Evolutionary conservation across 1,139 yeast species (phyloP), one percentile per base, ranked within the genome.

Genomic region (Saccharomyces uvarum): DNA sequence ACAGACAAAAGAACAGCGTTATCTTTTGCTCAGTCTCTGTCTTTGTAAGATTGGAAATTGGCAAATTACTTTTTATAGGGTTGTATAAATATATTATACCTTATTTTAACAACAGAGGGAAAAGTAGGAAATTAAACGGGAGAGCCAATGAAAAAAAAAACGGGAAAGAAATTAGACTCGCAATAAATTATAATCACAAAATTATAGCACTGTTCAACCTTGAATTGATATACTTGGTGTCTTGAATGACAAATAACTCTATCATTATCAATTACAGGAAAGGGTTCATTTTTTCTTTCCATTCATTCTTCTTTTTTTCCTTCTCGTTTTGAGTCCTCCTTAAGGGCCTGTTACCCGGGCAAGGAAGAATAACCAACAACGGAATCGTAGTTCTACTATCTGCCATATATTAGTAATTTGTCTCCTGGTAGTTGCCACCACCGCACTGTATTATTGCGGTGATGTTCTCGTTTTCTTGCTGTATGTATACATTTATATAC

Each of bases 401-500:
- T 19, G 21, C 4, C 19, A 11, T 38, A 16, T 38, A 5, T 16
- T 11, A 11, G 26, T 19, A 38, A 16, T 33, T 14, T 33, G 8
- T 16, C 3, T 33, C 11, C 4, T 38, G 19, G 24, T 19, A 19
- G 52, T 42, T n/a, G 42, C 48, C 5, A 54, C 32, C 11, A 51
- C 38, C 2, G 58, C 58, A 13, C 11, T 14, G 27, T 9, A 51
- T 47, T 11, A 38, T 9, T 16, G 24, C 21, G 32, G 28, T 9
- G 19, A 9, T 42, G 21, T 6, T 14, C 44, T 14, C n/a, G 11
- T 9, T 8, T 19, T 19, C 44, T 16, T 38, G 19, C n/a, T 19
- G 44, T 38, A 38, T 5, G 44, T 19, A 19, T 38, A 9, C 19
- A 38, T n/a, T 9, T 38, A 38, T 38, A 11, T 38, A 16, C 6